Base-by-base conservation (phyloP, 2,329 filamentous ascomycete species). In the Pseudopyricularia javanii region DNA sequence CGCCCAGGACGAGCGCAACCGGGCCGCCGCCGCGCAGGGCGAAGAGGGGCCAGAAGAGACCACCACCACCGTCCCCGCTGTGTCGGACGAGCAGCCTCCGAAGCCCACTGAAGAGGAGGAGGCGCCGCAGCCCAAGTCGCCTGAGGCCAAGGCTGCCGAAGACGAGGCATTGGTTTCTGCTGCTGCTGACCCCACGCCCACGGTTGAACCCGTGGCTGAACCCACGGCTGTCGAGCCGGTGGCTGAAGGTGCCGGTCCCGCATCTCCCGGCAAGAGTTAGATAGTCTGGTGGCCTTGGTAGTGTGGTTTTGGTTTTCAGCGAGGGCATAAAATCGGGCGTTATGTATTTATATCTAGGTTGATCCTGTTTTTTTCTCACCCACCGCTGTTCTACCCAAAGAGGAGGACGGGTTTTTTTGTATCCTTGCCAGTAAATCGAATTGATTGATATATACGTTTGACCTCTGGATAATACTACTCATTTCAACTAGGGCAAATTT, bases 1-100 rank as follows among this genome's bases (percentile, higher is more conserved):
- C 17, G 37, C 37, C 4, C 50, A 52, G 30, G 50, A 52, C 28
- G 40, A 52, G 40, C 30, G 33, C 14, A 52, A 47, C 40, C 28
- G 40, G 12, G 49, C 34, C 33, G 49, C 34, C 33, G 49, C 33
- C 9, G 22, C 28, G 40, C 12, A 50, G 33, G 24, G 14, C 49
- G 33, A 40, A 26, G 15, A 5, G 8, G 22, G n/a, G n/a, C n/a
- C n/a, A n/a, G n/a, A 11, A 30, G 49, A 50, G 3, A 11, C 22
- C 9, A 2, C 49, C 17, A 2, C 49, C 32, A 5, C 11, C 15
- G 32, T 40, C 4, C 32, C 20, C 3, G 8, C 9, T 4, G 15
- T 14, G 9, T 9, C 4, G 20, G 33, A 37, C 12, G 33, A 24
- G 14, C 15, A 37, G 14, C 22, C 22, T 28, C 15, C 33, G 24